phyloP scores from a whole-genome alignment of 192 early-diverging fungal species.

The Spizellomyces sp. region DNA sequence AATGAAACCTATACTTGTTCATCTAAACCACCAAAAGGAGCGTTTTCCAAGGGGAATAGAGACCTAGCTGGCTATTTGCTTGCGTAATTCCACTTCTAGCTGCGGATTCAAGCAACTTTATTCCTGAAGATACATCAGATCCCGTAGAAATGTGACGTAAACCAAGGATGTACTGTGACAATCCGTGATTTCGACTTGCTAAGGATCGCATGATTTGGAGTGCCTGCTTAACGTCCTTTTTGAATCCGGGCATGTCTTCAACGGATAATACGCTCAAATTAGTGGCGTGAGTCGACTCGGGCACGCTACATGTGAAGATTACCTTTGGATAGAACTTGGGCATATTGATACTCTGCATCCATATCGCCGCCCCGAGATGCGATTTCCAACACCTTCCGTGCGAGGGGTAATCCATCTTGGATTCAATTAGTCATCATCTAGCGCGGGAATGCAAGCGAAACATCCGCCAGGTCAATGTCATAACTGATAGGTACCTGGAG shows the following conservation, averaged over 20 bases:
- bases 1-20: conserved; percentile 19
- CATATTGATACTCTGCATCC: conserved; percentile 38
- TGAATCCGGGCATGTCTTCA: not conserved
- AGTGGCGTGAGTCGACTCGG: not conserved
- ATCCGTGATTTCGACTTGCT: conserved; percentile 15
- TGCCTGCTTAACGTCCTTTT: conserved; percentile 6
- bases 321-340: conserved; percentile 27
- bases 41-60: not conserved
- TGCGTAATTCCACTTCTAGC: conserved; percentile 17
- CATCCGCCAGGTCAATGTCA: not conserved
- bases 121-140: conserved; percentile 15
- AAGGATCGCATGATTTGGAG: conserved; percentile 13
- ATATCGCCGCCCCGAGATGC: conserved; percentile 19
- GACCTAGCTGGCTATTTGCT: conserved; percentile 42
- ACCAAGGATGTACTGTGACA: conserved; percentile 32
- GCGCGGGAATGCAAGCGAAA: not conserved
- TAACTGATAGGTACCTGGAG: conserved; percentile 5
- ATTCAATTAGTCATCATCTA: not conserved
- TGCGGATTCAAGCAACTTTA: conserved; percentile 25
- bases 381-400: conserved; percentile 16
- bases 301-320: not conserved
- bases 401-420: conserved; percentile 22
- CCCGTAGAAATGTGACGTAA: conserved; percentile 8
- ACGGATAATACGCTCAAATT: not conserved
- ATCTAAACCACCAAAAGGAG: not conserved